Percentiles rank a stretch among this genome's conserved stretches.
Evolutionary conservation across 805 yeast species (phyloP).

Genomic region (Dipodascopsis uninucleata): DNA sequence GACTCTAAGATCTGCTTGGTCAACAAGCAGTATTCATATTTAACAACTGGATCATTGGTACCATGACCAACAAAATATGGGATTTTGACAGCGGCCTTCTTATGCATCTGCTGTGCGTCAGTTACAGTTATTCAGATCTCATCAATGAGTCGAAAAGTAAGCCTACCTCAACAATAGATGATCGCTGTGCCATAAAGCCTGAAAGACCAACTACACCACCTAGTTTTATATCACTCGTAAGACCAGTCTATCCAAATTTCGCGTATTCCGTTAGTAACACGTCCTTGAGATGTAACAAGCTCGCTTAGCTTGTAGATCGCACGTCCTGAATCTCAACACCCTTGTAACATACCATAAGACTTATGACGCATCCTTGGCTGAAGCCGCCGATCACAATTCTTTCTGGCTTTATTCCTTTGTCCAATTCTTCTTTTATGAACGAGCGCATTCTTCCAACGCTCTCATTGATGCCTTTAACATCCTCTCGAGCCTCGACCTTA

Average conservation of each 20-base stretch:
- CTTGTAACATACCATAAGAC: conserved; percentile 51
- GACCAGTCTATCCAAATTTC: conserved; percentile 37
- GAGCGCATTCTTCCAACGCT: conserved; percentile 33
- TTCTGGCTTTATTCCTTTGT: conserved; percentile 37
- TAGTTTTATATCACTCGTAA: conserved; percentile 54
- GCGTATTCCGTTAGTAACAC: background rate
- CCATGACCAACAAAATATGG: conserved; percentile 92
- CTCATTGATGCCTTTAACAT: conserved; percentile 39
- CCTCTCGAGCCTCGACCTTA: conserved; percentile 34
- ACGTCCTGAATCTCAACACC: too few species aligned
- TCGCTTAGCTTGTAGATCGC: too few species aligned
- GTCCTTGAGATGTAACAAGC: too few species aligned
- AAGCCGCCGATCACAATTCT: conserved; percentile 91
- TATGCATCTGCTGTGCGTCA: conserved; percentile 14
- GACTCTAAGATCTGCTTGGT: conserved; percentile 47
- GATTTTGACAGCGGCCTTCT: conserved; percentile 52
- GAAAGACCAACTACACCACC: conserved; percentile 78
- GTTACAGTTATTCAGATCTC: background rate
- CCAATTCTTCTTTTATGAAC: conserved; percentile 35
- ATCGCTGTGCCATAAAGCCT: conserved; percentile 55
- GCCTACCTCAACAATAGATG: conserved; percentile 27
- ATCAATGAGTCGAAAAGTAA: background rate
- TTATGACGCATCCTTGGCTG: conserved; percentile 86
- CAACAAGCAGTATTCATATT: conserved; percentile 40
- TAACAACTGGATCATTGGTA: conserved; percentile 64